phyloP scores from a whole-genome alignment of 2,329 filamentous ascomycete species.

The Plenodomus tracheiphilus region DNA sequence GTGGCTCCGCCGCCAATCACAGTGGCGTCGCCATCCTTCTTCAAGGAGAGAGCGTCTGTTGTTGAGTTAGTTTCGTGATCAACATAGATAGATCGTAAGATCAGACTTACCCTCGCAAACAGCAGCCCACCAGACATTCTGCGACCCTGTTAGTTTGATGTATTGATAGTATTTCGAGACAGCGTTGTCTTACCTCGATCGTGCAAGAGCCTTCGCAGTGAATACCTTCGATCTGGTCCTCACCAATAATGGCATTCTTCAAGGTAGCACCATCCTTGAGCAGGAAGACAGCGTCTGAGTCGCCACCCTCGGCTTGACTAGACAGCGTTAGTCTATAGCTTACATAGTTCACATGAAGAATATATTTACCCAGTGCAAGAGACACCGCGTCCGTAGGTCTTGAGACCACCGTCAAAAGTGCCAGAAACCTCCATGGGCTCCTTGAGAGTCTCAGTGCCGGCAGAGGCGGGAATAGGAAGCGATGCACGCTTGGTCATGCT shows the following conservation, averaged over 20 bases:
- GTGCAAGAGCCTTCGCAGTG: constrained; percentile 50
- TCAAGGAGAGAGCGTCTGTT: constrained; percentile 38
- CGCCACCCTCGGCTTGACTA: constrained; percentile 48
- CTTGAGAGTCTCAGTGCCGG: constrained; percentile 32
- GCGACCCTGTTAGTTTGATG: neutral
- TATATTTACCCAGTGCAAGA: constrained; percentile 42
- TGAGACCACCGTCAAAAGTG: constrained; percentile 38
- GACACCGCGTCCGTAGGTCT: constrained; percentile 39
- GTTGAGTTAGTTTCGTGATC: too few relatives aligned
- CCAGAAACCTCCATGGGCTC: constrained; percentile 27
- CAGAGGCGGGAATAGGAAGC: constrained; percentile 34
- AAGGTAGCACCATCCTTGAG: constrained; percentile 56
- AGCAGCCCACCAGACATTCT: constrained; percentile 43
- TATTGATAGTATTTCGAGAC: too few relatives aligned
- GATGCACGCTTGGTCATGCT: constrained; percentile 34
- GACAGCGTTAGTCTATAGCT: too few relatives aligned
- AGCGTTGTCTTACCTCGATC: constrained; percentile 31
- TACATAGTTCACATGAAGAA: too few relatives aligned
- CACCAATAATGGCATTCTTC: constrained; percentile 60
- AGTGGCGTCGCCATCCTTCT: constrained; percentile 40
- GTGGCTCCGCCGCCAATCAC: constrained; percentile 48
- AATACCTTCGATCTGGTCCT: constrained; percentile 48
- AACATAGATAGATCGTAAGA: neutral
- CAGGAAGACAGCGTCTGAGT: constrained; percentile 57
- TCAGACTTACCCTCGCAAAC: constrained; percentile 44